A percentile compares a stretch with the other conserved stretches of the same genome.
phyloP scores from a whole-genome alignment of 345 rosid species.

The Eucalyptus erythrocorys region DNA sequence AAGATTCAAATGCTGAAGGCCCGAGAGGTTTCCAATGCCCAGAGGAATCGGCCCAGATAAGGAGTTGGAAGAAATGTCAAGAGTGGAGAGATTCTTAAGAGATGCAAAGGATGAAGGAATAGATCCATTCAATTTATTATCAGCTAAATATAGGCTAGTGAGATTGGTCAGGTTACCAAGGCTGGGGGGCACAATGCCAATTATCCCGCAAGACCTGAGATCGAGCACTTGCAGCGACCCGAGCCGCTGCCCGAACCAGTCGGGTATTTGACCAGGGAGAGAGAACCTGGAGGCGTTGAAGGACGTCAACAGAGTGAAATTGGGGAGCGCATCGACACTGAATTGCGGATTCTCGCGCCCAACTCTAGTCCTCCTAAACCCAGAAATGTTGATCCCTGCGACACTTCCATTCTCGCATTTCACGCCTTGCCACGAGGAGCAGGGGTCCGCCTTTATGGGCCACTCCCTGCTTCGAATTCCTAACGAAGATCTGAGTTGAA shows the following conservation, averaged over 20 bases:
- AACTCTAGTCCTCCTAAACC: constrained; percentile 73
- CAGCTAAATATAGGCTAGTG: constrained; percentile 41
- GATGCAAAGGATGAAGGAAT: constrained; percentile 59
- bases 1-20: constrained; percentile 57
- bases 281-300: constrained; percentile 74
- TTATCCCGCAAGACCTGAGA: constrained; percentile 66
- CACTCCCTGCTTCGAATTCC: constrained; percentile 84
- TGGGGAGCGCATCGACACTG: constrained; percentile 53
- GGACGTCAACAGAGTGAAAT: constrained; percentile 47
- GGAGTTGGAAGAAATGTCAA: constrained; percentile 70
- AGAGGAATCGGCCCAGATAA: constrained; percentile 57
- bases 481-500: constrained; percentile 76
- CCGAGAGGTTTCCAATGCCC: constrained; percentile 35
- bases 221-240: constrained; percentile 58
- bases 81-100: constrained; percentile 37
- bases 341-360: constrained; percentile 76
- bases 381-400: constrained; percentile 62
- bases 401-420: constrained; percentile 56
- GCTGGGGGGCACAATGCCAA: constrained; percentile 49
- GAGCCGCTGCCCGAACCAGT: constrained; percentile 58
- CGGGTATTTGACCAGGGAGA: constrained; percentile 77
- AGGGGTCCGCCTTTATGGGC: constrained; percentile 87
- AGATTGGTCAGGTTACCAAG: constrained; percentile 67
- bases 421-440: constrained; percentile 63
- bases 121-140: constrained; percentile 51